Evolutionary conservation across 2,329 filamentous ascomycete species (phyloP).

Genomic region (Sporothrix inflata): DNA sequence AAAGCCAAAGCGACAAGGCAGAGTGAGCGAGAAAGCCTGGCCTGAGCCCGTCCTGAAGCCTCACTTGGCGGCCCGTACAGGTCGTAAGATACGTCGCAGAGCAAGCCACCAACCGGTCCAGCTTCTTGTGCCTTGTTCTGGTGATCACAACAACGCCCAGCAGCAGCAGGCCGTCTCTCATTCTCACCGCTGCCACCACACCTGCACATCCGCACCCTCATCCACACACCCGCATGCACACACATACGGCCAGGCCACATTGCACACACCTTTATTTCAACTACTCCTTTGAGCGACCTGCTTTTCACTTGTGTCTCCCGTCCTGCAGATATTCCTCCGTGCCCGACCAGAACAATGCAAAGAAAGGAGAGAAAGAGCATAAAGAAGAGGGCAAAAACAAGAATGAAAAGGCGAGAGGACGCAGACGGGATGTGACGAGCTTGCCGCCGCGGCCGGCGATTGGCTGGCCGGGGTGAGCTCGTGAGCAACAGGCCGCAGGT

Average conservation of each 20-base stretch:
- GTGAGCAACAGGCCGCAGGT: slow-evolving; percentile 16
- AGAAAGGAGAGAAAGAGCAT: neutral
- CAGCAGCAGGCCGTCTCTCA: neutral
- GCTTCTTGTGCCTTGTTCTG: neutral
- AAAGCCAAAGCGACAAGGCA: neutral
- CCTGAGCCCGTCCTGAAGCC: neutral
- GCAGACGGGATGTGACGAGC: slow-evolving; percentile 9
- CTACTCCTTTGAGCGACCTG: no score
- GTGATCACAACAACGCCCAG: neutral
- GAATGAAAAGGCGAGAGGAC: neutral
- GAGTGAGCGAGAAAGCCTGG: neutral
- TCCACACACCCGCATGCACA: neutral
- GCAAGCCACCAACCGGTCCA: neutral
- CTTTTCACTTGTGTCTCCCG: no score
- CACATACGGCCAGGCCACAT: neutral
- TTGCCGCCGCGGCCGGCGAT: neutral
- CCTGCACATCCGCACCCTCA: neutral
- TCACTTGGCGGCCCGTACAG: neutral
- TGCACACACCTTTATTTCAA: neutral
- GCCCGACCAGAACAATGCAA: no score
- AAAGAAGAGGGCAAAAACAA: neutral
- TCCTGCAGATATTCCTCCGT: no score
- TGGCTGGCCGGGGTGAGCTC: neutral
- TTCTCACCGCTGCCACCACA: slow-evolving; percentile 6
- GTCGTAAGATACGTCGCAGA: neutral